Base-by-base conservation (phyloP, 2,329 filamentous ascomycete genomes). In the Trichophaea hybrida region DNA sequence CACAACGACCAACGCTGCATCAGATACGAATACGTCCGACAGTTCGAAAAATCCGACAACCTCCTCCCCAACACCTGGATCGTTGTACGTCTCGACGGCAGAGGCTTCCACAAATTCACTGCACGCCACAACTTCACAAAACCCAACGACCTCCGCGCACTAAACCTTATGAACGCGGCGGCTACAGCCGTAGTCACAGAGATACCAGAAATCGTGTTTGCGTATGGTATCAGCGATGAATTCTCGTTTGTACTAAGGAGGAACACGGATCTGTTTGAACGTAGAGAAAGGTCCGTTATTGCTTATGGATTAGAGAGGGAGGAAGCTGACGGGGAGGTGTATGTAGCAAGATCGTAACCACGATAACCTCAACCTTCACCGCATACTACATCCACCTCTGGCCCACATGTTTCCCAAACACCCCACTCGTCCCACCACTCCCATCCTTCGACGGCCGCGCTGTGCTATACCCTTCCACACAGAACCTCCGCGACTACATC, bases 61-160 rank as follows among this genome's bases (percentile, higher is more conserved):
- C 75, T 98, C 44, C 78, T 97, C 24, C 88, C 84, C 57, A 94
- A 94, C 70, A 97, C 91, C 32, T 98, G 90, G 89, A 85, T 97
- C 59, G 88, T 97, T 17, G 83, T 98, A 59, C 84, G 93, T 61
- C 84, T 98, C 69, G 93, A 98, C 73, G 93, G 93, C 31, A 80
- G 91, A 65, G 90, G 89, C 15, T 98, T 98, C 73, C 93, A 90
- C 69, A 96, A 94, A 69, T 82, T 96, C 67, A 90, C 88, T 62
- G 78, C 81, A 63, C 87, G 85, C 72, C 93, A 97, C 74, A 75
- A 75, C 24, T 97, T 97, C 69, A 78, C 83, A 68, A 98, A 97
- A 73, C 93, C 93, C 43, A 98, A 97, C 73, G 93, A 98, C 72
- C 78, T 78, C 44, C 80, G 87, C 65, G 93, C 90, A 0, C 75